Conservation (phyloP, 352 stramenopile genomes). For the Globisporangium lucens region DNA sequence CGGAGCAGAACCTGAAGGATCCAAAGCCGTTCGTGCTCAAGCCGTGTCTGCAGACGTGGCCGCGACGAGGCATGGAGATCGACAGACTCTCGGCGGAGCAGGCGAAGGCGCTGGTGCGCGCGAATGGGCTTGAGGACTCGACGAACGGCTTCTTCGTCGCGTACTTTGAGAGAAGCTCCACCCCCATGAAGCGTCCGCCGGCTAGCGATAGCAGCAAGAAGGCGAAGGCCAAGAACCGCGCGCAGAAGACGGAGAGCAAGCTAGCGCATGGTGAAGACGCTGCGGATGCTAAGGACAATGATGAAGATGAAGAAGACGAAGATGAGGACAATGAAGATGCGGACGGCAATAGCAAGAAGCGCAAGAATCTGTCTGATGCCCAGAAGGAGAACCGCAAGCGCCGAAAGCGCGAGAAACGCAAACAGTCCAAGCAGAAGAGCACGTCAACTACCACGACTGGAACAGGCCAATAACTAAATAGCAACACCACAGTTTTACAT, state of each 20-base stretch:
- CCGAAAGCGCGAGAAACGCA: slow-evolving; percentile 67
- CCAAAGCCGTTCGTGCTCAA: slow-evolving; percentile 63
- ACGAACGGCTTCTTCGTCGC: slow-evolving; percentile 98
- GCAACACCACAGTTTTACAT: not conserved
- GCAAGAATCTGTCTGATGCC: slow-evolving; percentile 54
- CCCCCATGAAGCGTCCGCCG: slow-evolving; percentile 2
- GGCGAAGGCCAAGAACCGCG: not conserved
- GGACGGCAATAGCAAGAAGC: slow-evolving; percentile 36
- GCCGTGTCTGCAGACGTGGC: slow-evolving; percentile 68
- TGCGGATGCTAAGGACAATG: not conserved
- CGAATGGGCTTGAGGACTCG: slow-evolving; percentile 89
- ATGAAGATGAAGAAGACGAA: slow-evolving; percentile 6
- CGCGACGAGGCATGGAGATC: slow-evolving; percentile 58
- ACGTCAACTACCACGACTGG: not conserved
- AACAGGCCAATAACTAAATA: not conserved
- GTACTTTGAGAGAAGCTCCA: slow-evolving; percentile 86
- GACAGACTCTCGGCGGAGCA: slow-evolving; percentile 60
- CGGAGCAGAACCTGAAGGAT: slow-evolving; percentile 40
- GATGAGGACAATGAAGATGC: not conserved
- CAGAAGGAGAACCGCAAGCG: slow-evolving; percentile 77
- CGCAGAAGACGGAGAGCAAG: not conserved
- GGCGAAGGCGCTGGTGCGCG: slow-evolving; percentile 85
- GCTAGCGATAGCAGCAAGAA: not conserved
- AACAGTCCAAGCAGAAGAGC: slow-evolving; percentile 22
- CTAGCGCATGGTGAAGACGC: slow-evolving; percentile 6